Evolutionary conservation across 441 rosid genomes (phyloP), one percentile per base, ranked within the genome.

Genomic region (Capsella rubella): DNA sequence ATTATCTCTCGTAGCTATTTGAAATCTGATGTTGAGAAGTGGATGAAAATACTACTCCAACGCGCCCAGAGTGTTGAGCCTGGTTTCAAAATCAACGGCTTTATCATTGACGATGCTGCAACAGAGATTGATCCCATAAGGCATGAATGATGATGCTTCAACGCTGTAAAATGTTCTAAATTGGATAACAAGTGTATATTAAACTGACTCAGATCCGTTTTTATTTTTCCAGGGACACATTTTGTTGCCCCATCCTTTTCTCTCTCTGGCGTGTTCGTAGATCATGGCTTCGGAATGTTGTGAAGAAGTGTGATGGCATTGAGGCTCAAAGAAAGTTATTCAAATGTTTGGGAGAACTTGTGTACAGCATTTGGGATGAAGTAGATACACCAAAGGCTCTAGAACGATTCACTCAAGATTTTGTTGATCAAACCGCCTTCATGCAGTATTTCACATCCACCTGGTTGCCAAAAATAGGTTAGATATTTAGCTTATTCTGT

Each of bases 401-500:
- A 83, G 92, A 89, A 75, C 87, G 79, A 70, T 64, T 92, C 42
- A 76, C 83, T 75, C 88, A 75, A 47, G 93, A 89, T 85, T 92
- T 92, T 85, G 83, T 83, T 72, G 92, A 90, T 86, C 94, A 95
- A 75, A 86, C 89, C 40, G 74, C 82, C 69, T 92, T 95, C 73
- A 69, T 90, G 67, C 87, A 84, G 65, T 92, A 92, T 77, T 92
- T 90, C 80, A 90, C 75, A 77, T 83, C 90, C 28, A 78, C 87
- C 64, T 95, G 97, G 97, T 65, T 92, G 53, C 97, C 99, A 68
- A 92, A 92, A 87, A 89, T 92, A 60, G 99, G 97, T 95, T 69
- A 82, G 87, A 0, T 6, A 14, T 42, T 42, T 14, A 15, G 2
- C 47, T 13, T 42, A 4, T 42, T 13, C 47, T 31, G 3, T 31